Evolutionary conservation across 139 green algal genomes (phyloP), one percentile per base, ranked within the genome.

Genomic region (Pseudopediastrum boryanum): DNA sequence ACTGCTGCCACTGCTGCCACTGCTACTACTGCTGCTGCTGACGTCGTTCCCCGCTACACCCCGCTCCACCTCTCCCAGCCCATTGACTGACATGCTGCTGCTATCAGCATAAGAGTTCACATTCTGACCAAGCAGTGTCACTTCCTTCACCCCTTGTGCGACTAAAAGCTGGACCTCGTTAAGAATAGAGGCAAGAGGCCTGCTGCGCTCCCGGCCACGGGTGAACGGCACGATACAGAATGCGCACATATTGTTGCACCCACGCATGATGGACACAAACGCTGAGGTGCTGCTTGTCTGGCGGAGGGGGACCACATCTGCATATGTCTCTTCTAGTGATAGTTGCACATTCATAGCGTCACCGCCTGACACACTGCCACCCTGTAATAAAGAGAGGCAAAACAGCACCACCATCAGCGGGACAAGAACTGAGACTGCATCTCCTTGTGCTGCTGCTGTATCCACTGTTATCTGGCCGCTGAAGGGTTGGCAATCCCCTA

Each of bases 221-320:
- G 58, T 81, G 41, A 74, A 38, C 77, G 93, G 80, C 85, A 95
- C n/a, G 93, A 92, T 51, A 85, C 94, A 98, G 84, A 96, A 98
- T 54, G 86, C 72, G 84, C 94, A 98, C 87, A 96, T 92, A 86
- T 98, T 98, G 87, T 96, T 93, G 88, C 94, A 98, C 29, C 94
- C 94, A 1, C 94, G 79, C 92, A 96, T 97, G 86, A 98, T 93
- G 65, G 80, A 90, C 5, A 97, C 74, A 73, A 92, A 96, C 1
- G 93, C 92, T 3, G 76, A 83, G 0, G 59, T 66, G 4, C 58
- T 66, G 48, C 84, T 85, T 1, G 43, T 62, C 10, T 78, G 63
- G 13, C 93, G 78, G 25, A 97, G 66, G 25, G 94, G 94, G 51
- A 87, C 77, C 25, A 98, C 79, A 85, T 98, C 94, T 4, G 91